Percentiles rank a stretch among this genome's conserved stretches.
Evolutionary conservation across 257 asterid species (phyloP).

Genomic region (Ocimum tenuiflorum): DNA sequence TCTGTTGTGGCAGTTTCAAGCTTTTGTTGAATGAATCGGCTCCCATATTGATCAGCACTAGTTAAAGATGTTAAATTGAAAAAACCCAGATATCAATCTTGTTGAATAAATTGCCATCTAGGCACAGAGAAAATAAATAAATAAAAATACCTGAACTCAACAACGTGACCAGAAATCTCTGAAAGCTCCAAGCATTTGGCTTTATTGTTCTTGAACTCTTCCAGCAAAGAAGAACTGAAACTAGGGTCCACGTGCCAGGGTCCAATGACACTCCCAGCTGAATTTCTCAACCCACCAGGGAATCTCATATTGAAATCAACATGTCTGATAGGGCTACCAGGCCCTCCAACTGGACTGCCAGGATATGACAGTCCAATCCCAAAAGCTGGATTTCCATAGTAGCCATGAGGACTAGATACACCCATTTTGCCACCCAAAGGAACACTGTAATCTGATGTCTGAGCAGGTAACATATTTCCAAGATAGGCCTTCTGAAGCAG

Average conservation of each 20-base stretch:
- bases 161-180: constrained; percentile 86
- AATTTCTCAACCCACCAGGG: constrained; percentile 63
- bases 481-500: constrained; percentile 78
- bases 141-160: constrained; percentile 71
- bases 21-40: constrained; percentile 95
- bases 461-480: constrained; percentile 58
- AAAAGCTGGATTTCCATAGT: constrained; percentile 53
- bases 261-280: constrained; percentile 62
- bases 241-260: constrained; percentile 75
- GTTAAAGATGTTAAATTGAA: constrained; percentile 8
- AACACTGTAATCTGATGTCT: constrained; percentile 63
- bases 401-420: constrained; percentile 66
- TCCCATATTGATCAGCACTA: constrained; percentile 94
- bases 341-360: constrained; percentile 73
- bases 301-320: constrained; percentile 60
- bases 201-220: constrained; percentile 94
- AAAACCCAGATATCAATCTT: constrained; percentile 17
- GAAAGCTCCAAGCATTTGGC: constrained; percentile 79
- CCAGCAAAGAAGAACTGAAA: constrained; percentile 64
- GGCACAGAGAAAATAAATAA: too few relatives aligned
- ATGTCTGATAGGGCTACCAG: constrained; percentile 81
- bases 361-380: constrained; percentile 77
- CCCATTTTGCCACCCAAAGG: constrained; percentile 42
- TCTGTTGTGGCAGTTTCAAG: constrained; percentile 86
- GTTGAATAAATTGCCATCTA: background rate